A percentile compares a stretch with the other conserved stretches of the same genome.
phyloP scores from a whole-genome alignment of 345 rosid genomes.

The Atalantia buxifolia region DNA sequence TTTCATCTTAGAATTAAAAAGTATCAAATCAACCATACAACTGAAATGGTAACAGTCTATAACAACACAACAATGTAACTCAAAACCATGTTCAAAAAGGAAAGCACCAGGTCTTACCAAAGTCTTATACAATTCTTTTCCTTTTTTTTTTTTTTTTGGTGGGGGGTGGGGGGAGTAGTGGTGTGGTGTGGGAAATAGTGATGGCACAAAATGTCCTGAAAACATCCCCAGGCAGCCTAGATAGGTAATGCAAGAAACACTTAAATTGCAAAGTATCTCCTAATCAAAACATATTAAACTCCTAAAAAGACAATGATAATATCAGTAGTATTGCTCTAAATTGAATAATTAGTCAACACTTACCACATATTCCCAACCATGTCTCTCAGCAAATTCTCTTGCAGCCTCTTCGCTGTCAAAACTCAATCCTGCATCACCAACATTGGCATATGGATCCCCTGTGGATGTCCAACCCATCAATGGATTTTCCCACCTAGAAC shows the following conservation, averaged over 20 bases:
- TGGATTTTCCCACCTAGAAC: slow-evolving; percentile 94
- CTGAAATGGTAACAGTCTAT: background rate
- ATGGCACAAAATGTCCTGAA: background rate
- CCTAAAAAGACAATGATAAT: background rate
- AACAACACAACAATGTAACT: background rate
- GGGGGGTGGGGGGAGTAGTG: too few relatives aligned
- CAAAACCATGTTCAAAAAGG: background rate
- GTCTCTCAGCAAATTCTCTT: slow-evolving; percentile 77
- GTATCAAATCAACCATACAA: background rate
- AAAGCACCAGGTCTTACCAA: background rate
- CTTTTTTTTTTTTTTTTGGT: too few relatives aligned
- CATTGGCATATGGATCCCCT: slow-evolving; percentile 98
- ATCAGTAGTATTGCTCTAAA: background rate
- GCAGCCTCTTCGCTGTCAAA: slow-evolving; percentile 87
- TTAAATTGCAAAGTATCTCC: background rate
- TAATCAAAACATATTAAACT: background rate
- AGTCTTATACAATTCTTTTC: background rate
- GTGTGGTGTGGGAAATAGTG: background rate
- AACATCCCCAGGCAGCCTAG: background rate
- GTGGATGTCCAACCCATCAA: slow-evolving; percentile 99
- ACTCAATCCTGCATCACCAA: slow-evolving; percentile 77
- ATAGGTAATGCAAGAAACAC: background rate
- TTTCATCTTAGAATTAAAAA: background rate
- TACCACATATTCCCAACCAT: slow-evolving; percentile 91
- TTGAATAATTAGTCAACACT: slow-evolving; percentile 1